Base-by-base conservation (phyloP, 768 basidiomycete species). In the Favolaschia claudopus region DNA sequence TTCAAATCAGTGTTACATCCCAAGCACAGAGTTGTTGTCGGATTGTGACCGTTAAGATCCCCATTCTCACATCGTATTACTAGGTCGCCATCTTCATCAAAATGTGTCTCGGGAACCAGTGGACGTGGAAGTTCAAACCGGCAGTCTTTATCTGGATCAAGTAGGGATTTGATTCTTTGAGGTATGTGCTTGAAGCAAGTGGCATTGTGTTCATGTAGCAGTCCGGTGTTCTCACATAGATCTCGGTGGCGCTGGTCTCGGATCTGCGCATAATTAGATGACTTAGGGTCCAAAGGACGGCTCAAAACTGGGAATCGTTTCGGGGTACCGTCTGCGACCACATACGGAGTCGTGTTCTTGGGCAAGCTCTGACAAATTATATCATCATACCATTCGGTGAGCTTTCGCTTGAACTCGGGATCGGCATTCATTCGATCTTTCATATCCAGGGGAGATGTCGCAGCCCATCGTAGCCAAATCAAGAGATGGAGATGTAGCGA, bases 401-500 rank as follows among this genome's bases (percentile, higher is more conserved):
- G 10, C n/a, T 15, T n/a, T 36, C 36, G 17, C 15, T 28, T 20
- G 24, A 36, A 38, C 15, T 38, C 32, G n/a, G 48, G 48, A 24
- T 50, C 48, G 15, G 20, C 25, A 9, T 25, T n/a, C 22, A 27
- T 28, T 10, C 32, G 48, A 9, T 50, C 32, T 37, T 38, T n/a
- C 12, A 50, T 9, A 7, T 33, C 48, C 8, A 50, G 15, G 8
- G 48, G 48, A 8, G 48, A 50, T 9, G 42, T 22, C 32, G 29
- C 8, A 28, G 31, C 10, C 29, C 12, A 14, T 50, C 36, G n/a
- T 33, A 25, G 13, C 69, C 67, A 74, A 1, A 71, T 14, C 1
- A 72, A 45, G 32, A 71, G 52, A 52, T 69, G 69, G 15, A 63
- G 47, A 52, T 68, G 74, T 17, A 75, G 59, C 0, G 64, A 67